Conservation (phyloP, 495 filamentous ascomycete species). For the Clavariopsis aquatica region DNA sequence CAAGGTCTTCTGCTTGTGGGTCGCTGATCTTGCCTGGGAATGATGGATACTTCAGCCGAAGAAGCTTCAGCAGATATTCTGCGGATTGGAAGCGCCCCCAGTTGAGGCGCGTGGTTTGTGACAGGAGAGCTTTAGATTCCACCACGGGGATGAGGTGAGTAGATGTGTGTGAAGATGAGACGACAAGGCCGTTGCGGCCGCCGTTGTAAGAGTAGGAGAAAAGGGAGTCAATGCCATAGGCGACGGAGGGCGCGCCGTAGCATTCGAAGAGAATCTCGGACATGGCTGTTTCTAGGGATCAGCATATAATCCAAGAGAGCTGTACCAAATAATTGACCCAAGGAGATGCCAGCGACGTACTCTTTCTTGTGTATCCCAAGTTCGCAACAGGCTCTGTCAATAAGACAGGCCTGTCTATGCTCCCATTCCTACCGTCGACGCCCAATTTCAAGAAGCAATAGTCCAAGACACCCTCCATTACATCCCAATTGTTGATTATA, state of each 20-base stretch:
- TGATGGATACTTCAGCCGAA: conserved; percentile 88
- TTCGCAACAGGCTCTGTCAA: conserved; percentile 97
- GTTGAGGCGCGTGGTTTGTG: conserved; percentile 82
- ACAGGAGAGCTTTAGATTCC: conserved; percentile 76
- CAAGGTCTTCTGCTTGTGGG: conserved; percentile 80
- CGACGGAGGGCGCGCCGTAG: conserved; percentile 82
- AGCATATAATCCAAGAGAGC: not conserved
- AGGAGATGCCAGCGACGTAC: conserved; percentile 51
- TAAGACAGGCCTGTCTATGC: conserved; percentile 80
- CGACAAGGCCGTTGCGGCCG: conserved; percentile 82
- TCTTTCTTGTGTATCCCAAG: conserved; percentile 78
- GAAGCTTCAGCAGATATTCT: conserved; percentile 85
- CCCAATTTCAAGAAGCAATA: conserved; percentile 92
- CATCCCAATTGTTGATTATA: conserved; percentile 95
- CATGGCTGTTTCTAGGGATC: conserved; percentile 65
- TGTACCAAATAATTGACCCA: conserved; percentile 19
- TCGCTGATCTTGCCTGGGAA: conserved; percentile 83
- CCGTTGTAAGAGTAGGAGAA: conserved; percentile 93
- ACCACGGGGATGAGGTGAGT: conserved; percentile 96
- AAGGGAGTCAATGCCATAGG: conserved; percentile 92
- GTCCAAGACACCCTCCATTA: conserved; percentile 88
- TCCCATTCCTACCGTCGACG: conserved; percentile 69
- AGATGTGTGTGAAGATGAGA: conserved; percentile 87
- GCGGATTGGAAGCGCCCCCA: conserved; percentile 90
- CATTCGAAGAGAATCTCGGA: conserved; percentile 95